phyloP scores from a whole-genome alignment of 306 rosid species.

The Castanea sativa region DNA sequence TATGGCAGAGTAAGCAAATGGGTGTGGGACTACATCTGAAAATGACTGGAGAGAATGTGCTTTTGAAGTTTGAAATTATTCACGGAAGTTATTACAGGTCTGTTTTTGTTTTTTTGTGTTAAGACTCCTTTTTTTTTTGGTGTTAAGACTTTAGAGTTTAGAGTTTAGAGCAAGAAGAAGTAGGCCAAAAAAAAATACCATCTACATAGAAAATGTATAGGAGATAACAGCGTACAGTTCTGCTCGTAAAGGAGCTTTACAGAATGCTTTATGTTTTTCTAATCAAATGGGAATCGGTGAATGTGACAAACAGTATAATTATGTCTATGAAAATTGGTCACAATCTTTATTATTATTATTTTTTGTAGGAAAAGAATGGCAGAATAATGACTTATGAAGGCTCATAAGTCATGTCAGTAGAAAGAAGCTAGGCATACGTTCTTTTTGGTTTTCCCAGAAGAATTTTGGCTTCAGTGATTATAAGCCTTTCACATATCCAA shows the following conservation, averaged over 20 bases:
- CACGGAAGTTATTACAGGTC: neutral
- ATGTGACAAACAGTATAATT: neutral
- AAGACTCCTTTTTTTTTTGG: no score
- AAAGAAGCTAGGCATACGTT: slow-evolving; percentile 1
- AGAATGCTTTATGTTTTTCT: neutral
- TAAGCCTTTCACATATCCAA: neutral
- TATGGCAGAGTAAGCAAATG: slow-evolving; percentile 12
- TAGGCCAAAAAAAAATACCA: neutral
- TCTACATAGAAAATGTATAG: neutral
- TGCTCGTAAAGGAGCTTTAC: neutral
- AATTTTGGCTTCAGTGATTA: neutral
- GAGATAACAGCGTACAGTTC: neutral
- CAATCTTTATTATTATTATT: neutral
- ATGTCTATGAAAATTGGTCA: neutral
- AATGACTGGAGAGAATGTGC: slow-evolving; percentile 14
- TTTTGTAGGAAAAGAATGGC: neutral
- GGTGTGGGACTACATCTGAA: slow-evolving; percentile 1
- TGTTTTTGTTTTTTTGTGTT: neutral
- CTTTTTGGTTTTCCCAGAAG: neutral
- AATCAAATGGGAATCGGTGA: neutral
- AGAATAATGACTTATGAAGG: neutral
- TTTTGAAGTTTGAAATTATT: neutral
- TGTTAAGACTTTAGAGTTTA: no score
- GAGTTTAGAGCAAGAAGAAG: neutral
- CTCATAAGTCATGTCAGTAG: neutral